Base-by-base conservation (phyloP, 495 filamentous ascomycete species). In the Terfezia boudieri region DNA sequence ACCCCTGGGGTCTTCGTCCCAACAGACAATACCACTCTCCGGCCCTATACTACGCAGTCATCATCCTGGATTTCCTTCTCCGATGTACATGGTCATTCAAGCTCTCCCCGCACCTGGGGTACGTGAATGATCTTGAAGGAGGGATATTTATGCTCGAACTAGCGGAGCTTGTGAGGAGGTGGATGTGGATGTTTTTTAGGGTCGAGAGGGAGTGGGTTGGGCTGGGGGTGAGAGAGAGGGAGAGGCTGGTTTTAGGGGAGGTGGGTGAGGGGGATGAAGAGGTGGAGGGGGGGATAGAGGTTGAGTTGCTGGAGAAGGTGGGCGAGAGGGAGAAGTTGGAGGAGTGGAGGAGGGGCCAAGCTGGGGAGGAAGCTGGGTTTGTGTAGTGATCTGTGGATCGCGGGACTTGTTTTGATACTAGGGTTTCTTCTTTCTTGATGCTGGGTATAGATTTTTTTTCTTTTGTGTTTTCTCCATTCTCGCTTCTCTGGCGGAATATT, bases 161-260 rank as follows among this genome's bases (percentile, higher is more conserved):
- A 38, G 69, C 90, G 16, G 90, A 98, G 67, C 80, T 96, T 8
- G 73, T 82, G 17, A 76, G 90, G 43, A 74, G 90, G 16, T 95
- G 88, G 87, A 76, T 96, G 60, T 98, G 90, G 90, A 84, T 90
- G 49, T 95, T 96, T 68, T 87, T 96, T 66, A 77, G 90, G 3
- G 78, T 87, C 22, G 90, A 98, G 72, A 83, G 84, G 20, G 90
- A 98, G 71, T 93, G 82, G 82, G 74, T 85, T 78, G 60, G 59
- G 26, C 54, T 59, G 22, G 61, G 53, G 38, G 36, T 58, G 38
- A 48, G 55, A 22, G 61, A 61, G 49, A 38, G 16, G 11, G 61
- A 63, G 14, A 50, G 49, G 37, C 56, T 55, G 41, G 49, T 20
- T 12, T 12, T 20, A 9, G 23, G 14, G n/a, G 49, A 12, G 49